Conservation (phyloP, 768 basidiomycete genomes). For the Candolleomyces eurysporus region DNA sequence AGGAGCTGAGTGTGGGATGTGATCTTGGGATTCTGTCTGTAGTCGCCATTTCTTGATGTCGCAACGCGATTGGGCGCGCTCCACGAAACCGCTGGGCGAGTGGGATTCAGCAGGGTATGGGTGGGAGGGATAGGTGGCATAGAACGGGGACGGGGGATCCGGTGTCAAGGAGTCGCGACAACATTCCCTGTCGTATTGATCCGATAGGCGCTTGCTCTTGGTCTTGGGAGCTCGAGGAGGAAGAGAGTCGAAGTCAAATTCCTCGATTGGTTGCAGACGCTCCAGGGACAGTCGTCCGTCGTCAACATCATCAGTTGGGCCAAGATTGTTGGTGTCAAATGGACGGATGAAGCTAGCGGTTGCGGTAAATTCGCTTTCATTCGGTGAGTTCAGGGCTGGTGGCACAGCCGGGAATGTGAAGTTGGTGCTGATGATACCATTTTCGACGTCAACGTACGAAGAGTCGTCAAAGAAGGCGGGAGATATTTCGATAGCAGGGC, state of each 20-base stretch:
- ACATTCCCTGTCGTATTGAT: slow-evolving; percentile 3
- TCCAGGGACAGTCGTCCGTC: slow-evolving; percentile 4
- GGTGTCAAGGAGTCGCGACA: background rate
- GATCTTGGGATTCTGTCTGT: slow-evolving; percentile 26
- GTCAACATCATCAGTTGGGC: slow-evolving; percentile 5
- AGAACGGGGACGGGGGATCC: background rate
- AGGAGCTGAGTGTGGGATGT: background rate
- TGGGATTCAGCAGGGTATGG: slow-evolving; percentile 12
- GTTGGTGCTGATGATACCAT: slow-evolving; percentile 21
- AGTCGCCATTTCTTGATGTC: slow-evolving; percentile 37
- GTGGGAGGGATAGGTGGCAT: slow-evolving; percentile 7
- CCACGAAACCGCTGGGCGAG: slow-evolving; percentile 28
- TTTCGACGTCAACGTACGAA: slow-evolving; percentile 27
- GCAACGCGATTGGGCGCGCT: slow-evolving; percentile 42
- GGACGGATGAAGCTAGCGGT: slow-evolving; percentile 53
- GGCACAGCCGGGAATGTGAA: slow-evolving; percentile 13
- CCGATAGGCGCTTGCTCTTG: slow-evolving; percentile 1
- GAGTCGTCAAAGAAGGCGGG: slow-evolving; percentile 35
- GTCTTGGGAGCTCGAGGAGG: slow-evolving; percentile 24
- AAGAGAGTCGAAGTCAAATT: slow-evolving; percentile 47
- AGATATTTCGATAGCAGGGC: slow-evolving; percentile 36
- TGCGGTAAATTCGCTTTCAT: slow-evolving; percentile 24
- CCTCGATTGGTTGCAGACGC: slow-evolving; percentile 12
- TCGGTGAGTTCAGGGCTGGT: slow-evolving; percentile 7
- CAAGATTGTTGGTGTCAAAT: slow-evolving; percentile 31